Evolutionary conservation across 164 flowering plant genomes (phyloP).

Genomic region (Annona cherimola): DNA sequence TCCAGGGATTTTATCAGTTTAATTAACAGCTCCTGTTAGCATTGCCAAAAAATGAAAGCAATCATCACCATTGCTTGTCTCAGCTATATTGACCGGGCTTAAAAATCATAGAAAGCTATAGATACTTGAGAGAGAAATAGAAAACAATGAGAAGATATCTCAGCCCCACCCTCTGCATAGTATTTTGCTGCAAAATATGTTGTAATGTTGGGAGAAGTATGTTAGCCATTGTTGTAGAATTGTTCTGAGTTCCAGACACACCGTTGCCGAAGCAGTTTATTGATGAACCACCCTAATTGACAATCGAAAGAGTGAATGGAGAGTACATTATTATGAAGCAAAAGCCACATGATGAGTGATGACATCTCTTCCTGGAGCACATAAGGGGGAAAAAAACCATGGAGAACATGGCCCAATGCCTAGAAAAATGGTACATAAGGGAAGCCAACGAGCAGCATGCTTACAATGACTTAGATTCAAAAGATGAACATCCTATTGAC

Average conservation of each 20-base stretch:
- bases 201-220: slow-evolving; percentile 70
- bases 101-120: slow-evolving; percentile 5
- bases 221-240: slow-evolving; percentile 29
- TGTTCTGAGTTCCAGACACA: slow-evolving; percentile 34
- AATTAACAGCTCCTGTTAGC: slow-evolving; percentile 50
- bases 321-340: slow-evolving; percentile 18
- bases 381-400: no score
- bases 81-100: not conserved
- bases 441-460: not conserved
- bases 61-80: not conserved
- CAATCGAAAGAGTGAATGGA: slow-evolving; percentile 22
- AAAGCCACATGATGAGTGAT: not conserved
- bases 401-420: not conserved
- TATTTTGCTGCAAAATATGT: slow-evolving; percentile 46
- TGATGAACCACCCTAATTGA: slow-evolving; percentile 40
- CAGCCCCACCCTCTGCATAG: slow-evolving; percentile 45
- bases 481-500: not conserved
- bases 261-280: slow-evolving; percentile 27
- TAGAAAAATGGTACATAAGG: not conserved
- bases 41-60: not conserved
- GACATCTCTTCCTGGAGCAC: not conserved
- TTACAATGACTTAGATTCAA: no score
- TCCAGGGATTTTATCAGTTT: slow-evolving; percentile 42
- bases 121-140: not conserved
- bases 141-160: not conserved